A percentile compares a stretch with the other conserved stretches of the same genome.
These are phyloP conservation scores for Cystofilobasidium macerans DNA, from an alignment of 768 basidiomycete species.

Conservation along the genomic window DNA sequence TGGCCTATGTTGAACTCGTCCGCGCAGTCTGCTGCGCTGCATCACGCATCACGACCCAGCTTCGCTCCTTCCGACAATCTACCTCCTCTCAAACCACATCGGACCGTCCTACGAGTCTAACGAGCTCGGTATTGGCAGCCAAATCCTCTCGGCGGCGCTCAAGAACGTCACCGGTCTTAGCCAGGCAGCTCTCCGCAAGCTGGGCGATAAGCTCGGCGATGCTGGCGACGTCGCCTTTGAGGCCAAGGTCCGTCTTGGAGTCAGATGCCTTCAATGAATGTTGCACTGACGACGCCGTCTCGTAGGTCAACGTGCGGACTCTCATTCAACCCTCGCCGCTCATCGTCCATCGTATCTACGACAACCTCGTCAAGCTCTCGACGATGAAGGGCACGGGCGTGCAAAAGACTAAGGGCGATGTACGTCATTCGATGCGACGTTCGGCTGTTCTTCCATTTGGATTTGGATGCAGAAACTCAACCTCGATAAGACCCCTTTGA, in stretches of 20 bases:
- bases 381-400: slow-evolving; percentile 63
- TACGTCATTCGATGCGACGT: slow-evolving; percentile 2
- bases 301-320: slow-evolving; percentile 55
- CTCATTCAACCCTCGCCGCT: slow-evolving; percentile 47
- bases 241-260: slow-evolving; percentile 43
- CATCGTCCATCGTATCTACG: slow-evolving; percentile 52
- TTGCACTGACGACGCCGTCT: neutral
- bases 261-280: neutral
- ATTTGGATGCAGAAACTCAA: neutral
- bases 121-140: slow-evolving; percentile 41
- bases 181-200: slow-evolving; percentile 32
- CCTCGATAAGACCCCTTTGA: too few species aligned
- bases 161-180: slow-evolving; percentile 35
- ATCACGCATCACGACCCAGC: slow-evolving; percentile 55
- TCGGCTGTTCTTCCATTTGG: neutral
- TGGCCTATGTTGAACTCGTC: too few species aligned
- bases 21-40: slow-evolving; percentile 54
- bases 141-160: slow-evolving; percentile 44
- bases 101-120: slow-evolving; percentile 57
- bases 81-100: slow-evolving; percentile 55
- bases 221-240: slow-evolving; percentile 78
- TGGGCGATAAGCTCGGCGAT: slow-evolving; percentile 65
- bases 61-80: slow-evolving; percentile 48
- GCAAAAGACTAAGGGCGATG: slow-evolving; percentile 58
- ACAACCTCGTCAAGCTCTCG: slow-evolving; percentile 56